Evolutionary conservation across 2,329 filamentous ascomycete species (phyloP), one percentile per base, ranked within the genome.

Genomic region (Plectosphaerella cucumerina): DNA sequence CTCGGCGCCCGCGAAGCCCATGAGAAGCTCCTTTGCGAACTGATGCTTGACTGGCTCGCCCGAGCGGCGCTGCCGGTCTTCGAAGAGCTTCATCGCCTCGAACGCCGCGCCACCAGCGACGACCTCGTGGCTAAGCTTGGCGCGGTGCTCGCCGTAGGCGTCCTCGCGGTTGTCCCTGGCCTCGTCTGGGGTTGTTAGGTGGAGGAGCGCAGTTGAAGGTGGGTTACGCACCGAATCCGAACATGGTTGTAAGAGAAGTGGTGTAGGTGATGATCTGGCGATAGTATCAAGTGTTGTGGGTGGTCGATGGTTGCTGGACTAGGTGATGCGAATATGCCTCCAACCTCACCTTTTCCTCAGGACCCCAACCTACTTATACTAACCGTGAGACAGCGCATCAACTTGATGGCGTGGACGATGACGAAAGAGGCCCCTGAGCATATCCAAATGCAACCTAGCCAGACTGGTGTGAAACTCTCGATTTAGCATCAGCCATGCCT

Each of bases 21-120:
- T 86, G 31, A 93, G 70, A 43, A 87, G 66, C 72, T 92, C 89
- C 75, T 93, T 93, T 65, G 89, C 89, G 62, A 90, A 86, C 41
- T 72, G 72, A 73, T 93, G 89, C 57, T 76, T 80, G 60, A 92
- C 84, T 6, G 78, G 66, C 75, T 90, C 84, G 71, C 86, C 84
- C 42, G 8, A 47, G 17, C 44, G 75, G 62, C 86, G 85, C 73
- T 91, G 86, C 61, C 81, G 76, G 68, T 91, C 85, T 71, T 92
- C 88, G 62, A 85, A 92, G 20, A 85, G 74, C 77, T 90, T 90
- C 80, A 93, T 87, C 61, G 84, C 89, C 57, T 82, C 85, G 65
- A 93, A 93, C 55, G 86, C 83, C 52, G 88, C 89, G 52, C 84
- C 89, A 56, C 87, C 87, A 57, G 85, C 88, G 50, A 92, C 66